Base-by-base conservation (phyloP, 2,329 filamentous ascomycete species). In the Anthostomella pinea region DNA sequence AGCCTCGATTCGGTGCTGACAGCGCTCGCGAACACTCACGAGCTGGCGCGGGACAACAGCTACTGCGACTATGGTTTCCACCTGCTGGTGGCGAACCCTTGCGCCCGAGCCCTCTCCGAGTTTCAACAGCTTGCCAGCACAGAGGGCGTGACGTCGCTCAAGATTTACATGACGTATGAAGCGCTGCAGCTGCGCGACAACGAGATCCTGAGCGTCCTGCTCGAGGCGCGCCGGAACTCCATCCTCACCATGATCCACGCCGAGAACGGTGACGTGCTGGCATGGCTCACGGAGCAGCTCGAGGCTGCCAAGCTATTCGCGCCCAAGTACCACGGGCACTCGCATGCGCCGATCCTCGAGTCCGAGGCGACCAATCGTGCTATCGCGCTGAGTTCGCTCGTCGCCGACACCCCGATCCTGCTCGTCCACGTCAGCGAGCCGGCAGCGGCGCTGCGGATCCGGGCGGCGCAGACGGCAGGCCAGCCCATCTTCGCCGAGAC, bases 31-130 rank as follows among this genome's bases (percentile, higher is more conserved):
- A 62, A 66, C n/a, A 72, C 75, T 32, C 69, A 76, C 37, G 51
- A 52, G 4, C 60, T 65, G 13, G 67, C 75, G 0, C 45, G 39
- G 2, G 63, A 58, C 10, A 67, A 70, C 26, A 66, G 63, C 38
- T 78, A 75, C 51, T 71, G 70, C 45, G 76, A 80, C 56, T 80
- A 80, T 51, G 68, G 70, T 3, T 73, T 77, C 43, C 75, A 79
- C 33, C 21, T 52, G 11, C 40, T 53, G 13, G 33, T 54, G 6
- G 42, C 38, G 0, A 52, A 54, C 30, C 48, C 51, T 5, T 42
- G 37, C 21, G 33, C 41, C 13, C 43, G 23, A 20, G 45, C 50
- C 2, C 46, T 54, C 6, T 52, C 59, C 0, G 70, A 73, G 43
- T 53, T 73, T 20, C 63, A 66, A 1, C 42, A 57, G 11, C 46